These are phyloP conservation scores for Diutina mesorugosa DNA, from an alignment of 1,139 yeast species.

Conservation along the genomic window DNA sequence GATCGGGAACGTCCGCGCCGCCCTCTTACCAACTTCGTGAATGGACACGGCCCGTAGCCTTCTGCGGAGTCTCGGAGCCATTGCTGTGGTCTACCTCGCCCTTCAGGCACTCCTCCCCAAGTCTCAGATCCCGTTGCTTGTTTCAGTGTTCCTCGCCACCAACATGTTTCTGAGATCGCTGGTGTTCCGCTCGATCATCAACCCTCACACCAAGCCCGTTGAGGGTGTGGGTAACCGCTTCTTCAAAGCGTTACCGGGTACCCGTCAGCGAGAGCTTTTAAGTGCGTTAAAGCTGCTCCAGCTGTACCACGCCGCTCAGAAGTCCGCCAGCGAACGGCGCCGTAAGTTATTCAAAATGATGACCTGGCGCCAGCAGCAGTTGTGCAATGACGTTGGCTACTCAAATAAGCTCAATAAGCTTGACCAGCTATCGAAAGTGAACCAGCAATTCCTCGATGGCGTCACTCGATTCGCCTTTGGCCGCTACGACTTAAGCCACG, in stretches of 20 bases:
- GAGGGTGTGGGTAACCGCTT: background rate
- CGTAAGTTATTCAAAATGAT: conserved; percentile 32
- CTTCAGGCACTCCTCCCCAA: conserved; percentile 5
- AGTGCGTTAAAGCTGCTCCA: conserved; percentile 41
- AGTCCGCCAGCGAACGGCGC: conserved; percentile 31
- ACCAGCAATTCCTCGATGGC: conserved; percentile 30
- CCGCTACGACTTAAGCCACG: conserved; percentile 23
- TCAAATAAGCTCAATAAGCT: conserved; percentile 33
- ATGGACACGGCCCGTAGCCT: background rate
- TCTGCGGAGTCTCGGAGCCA: background rate
- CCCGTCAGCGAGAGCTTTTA: conserved; percentile 19
- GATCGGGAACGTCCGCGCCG: background rate
- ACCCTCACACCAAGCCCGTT: background rate
- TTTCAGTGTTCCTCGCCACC: conserved; percentile 17
- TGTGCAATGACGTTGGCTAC: conserved; percentile 45
- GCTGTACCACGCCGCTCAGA: conserved; percentile 26
- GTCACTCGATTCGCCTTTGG: conserved; percentile 29
- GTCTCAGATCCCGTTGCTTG: conserved; percentile 17
- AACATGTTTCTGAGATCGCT: conserved; percentile 16
- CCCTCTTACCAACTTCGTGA: background rate
- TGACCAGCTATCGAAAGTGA: conserved; percentile 29
- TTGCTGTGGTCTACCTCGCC: conserved; percentile 7
- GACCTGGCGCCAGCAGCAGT: conserved; percentile 42
- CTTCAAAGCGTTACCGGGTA: conserved; percentile 4
- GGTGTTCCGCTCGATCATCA: conserved; percentile 5